phyloP scores from a whole-genome alignment of 225 moss, liverwort and hornwort species.

The Pseudoscleropodium purum region DNA sequence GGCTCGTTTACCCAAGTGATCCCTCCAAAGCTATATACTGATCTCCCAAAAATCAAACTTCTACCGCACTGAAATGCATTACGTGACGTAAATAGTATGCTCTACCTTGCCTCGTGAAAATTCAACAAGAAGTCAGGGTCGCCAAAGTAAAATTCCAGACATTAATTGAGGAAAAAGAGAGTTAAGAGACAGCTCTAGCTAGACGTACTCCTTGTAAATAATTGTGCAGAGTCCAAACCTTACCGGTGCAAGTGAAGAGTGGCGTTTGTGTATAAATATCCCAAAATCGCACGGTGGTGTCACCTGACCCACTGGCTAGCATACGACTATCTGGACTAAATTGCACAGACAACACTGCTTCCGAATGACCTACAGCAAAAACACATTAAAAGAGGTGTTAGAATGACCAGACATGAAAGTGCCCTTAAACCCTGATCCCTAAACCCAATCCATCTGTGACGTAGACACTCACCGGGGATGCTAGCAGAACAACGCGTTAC shows the following conservation, averaged over 20 bases:
- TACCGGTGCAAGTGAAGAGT: constrained; percentile 63
- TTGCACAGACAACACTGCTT: constrained; percentile 76
- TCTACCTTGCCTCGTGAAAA: background rate
- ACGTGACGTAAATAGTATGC: background rate
- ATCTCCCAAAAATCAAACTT: background rate
- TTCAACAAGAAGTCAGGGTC: background rate
- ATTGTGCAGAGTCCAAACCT: background rate
- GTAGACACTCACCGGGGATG: constrained; percentile 60
- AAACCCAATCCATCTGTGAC: background rate
- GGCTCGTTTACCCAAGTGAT: background rate
- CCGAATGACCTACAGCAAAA: constrained; percentile 54
- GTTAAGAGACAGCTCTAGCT: background rate
- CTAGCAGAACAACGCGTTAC: constrained; percentile 94
- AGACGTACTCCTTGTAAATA: background rate
- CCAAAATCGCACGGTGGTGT: constrained; percentile 97
- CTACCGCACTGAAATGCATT: background rate
- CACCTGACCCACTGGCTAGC: constrained; percentile 96
- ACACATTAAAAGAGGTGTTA: background rate
- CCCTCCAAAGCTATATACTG: background rate
- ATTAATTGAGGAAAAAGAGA: background rate
- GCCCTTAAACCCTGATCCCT: background rate
- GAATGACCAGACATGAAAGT: background rate
- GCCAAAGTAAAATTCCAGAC: background rate
- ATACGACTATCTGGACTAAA: constrained; percentile 95
- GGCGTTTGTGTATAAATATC: constrained; percentile 96